These are phyloP conservation scores for Daldinia loculata DNA, from an alignment of 495 filamentous ascomycete species.

Conservation along the genomic window DNA sequence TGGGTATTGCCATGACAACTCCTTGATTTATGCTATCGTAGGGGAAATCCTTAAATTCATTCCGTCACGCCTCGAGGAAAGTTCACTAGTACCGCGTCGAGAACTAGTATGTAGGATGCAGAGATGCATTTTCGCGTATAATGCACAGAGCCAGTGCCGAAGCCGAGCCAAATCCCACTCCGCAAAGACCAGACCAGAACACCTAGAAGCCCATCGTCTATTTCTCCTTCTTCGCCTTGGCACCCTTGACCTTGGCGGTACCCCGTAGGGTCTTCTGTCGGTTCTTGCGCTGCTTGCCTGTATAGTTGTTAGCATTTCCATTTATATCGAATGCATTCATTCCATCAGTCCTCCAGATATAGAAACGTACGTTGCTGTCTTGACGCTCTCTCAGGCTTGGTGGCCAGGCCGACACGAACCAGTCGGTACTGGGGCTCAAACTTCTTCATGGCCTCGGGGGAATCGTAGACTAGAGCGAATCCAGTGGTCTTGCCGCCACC, in stretches of 20 bases:
- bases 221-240: constrained; percentile 78
- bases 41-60: constrained; percentile 42
- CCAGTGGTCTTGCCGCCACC: constrained; percentile 99
- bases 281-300: constrained; percentile 99
- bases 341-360: not conserved
- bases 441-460: constrained; percentile 96
- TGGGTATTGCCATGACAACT: constrained; percentile 37
- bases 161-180: constrained; percentile 41
- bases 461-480: constrained; percentile 99
- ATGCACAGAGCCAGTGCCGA: constrained; percentile 41
- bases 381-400: constrained; percentile 93
- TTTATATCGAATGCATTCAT: not conserved
- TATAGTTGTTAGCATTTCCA: constrained; percentile 46
- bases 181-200: constrained; percentile 39
- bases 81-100: constrained; percentile 23
- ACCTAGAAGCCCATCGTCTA: constrained; percentile 42
- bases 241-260: constrained; percentile 88
- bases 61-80: constrained; percentile 42
- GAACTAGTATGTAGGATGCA: constrained; percentile 38
- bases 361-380: constrained; percentile 95
- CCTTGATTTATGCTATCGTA: constrained; percentile 44
- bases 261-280: constrained; percentile 97
- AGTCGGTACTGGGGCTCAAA: constrained; percentile 99
- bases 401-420: constrained; percentile 86
- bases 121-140: constrained; percentile 40